A percentile compares a stretch with the other conserved stretches of the same genome.
These are phyloP conservation scores for Auriscalpium microsporum DNA, from an alignment of 768 basidiomycete genomes.

Conservation along the genomic window DNA sequence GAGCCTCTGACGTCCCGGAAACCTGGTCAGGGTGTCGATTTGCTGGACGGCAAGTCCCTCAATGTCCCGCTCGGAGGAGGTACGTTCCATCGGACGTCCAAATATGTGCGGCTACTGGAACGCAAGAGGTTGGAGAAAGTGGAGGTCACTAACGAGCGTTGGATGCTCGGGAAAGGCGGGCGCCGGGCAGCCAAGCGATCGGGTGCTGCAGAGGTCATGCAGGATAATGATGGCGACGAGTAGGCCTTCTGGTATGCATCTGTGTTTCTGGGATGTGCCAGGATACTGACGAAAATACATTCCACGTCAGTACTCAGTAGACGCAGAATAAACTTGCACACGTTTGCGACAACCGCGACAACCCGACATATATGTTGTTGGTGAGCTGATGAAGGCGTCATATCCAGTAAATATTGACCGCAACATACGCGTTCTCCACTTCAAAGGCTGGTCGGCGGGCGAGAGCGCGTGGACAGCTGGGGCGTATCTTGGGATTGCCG, in stretches of 20 bases:
- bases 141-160: conserved; percentile 70
- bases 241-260: not conserved
- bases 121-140: conserved; percentile 64
- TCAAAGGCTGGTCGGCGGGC: too few relatives aligned
- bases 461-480: too few relatives aligned
- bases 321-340: too few relatives aligned
- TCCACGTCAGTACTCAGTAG: too few relatives aligned
- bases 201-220: not conserved
- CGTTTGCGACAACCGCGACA: too few relatives aligned
- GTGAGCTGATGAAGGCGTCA: too few relatives aligned
- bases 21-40: not conserved
- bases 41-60: conserved; percentile 21
- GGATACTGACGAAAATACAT: not conserved
- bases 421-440: too few relatives aligned
- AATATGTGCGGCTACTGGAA: conserved; percentile 59
- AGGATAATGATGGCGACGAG: not conserved
- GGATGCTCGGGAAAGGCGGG: conserved; percentile 59
- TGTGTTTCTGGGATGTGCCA: not conserved
- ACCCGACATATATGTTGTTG: too few relatives aligned
- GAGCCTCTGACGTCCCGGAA: conserved; percentile 16
- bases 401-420: too few relatives aligned
- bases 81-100: conserved; percentile 45
- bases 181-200: conserved; percentile 24
- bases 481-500: too few relatives aligned
- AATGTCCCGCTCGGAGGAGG: conserved; percentile 70